phyloP scores from a whole-genome alignment of 2,329 filamentous ascomycete genomes.

The Aspergillus nomiae region DNA sequence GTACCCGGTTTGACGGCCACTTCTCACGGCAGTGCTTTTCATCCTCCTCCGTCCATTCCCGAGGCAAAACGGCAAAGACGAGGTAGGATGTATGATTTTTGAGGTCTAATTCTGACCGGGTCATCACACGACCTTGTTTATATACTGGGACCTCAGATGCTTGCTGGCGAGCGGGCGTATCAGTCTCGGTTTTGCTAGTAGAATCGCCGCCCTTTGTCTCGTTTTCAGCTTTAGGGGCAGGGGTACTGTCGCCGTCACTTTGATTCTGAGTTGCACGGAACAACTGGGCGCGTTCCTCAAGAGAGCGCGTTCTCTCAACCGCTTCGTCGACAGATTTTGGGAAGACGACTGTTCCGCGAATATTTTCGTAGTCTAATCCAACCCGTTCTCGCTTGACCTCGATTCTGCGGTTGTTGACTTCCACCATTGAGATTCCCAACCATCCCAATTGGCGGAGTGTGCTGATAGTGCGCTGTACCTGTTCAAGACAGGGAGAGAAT shows the following conservation, averaged over 20 bases:
- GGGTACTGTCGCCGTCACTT: conserved; percentile 19
- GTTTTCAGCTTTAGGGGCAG: conserved; percentile 17
- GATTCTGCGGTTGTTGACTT: conserved; percentile 76
- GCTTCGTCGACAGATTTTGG: conserved; percentile 76
- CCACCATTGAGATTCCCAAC: conserved; percentile 92
- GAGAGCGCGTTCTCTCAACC: conserved; percentile 68
- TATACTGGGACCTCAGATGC: conserved; percentile 54
- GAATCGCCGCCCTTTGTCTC: conserved; percentile 23
- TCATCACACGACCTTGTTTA: conserved; percentile 75
- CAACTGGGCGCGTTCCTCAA: conserved; percentile 69
- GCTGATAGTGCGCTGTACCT: conserved; percentile 84
- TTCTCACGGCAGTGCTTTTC: conserved; percentile 67
- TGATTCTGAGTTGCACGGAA: conserved; percentile 55
- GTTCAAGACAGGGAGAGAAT: conserved; percentile 96
- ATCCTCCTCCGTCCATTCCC: conserved; percentile 80
- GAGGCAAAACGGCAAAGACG: conserved; percentile 87
- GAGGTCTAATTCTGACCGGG: conserved; percentile 81
- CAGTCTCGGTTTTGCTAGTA: conserved; percentile 31
- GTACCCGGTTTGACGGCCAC: conserved; percentile 64
- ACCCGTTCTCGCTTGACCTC: conserved; percentile 81
- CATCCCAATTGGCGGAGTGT: conserved; percentile 79
- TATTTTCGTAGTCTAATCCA: conserved; percentile 69
- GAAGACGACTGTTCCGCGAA: conserved; percentile 66
- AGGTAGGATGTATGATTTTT: conserved; percentile 98
- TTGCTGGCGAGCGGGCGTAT: conserved; percentile 8